Evolutionary conservation across 352 stramenopile genomes (phyloP), one percentile per base, ranked within the genome.

Genomic region (Aphanomyces invadans): DNA sequence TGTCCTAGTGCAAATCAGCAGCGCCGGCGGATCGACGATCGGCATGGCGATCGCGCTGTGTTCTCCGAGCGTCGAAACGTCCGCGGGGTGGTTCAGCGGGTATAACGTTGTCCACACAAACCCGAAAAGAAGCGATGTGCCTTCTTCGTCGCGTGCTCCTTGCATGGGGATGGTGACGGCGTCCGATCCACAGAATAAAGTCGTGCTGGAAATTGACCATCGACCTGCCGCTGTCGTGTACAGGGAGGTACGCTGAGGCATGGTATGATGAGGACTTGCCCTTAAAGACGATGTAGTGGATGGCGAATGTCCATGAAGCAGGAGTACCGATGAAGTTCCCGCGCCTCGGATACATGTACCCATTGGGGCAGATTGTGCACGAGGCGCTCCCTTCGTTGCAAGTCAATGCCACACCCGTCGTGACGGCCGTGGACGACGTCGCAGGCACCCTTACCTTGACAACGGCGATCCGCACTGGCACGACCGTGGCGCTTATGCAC

Each of bases 1-100:
- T 90, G 33, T 90, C 78, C 28, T 92, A 85, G 86, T 92, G 46
- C 86, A 95, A 68, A 92, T 95, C 56, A 91, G 83, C 54, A 95
- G 86, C 55, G 77, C 64, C 79, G 87, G 45, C 76, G 78, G 17
- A 80, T 89, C 46, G 80, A 79, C 10, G 83, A 92, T 88, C 73
- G 86, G 86, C 3, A 74, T 91, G 12, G 82, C 86, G 10, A 90
- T 95, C 68, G 86, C 86, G 11, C 60, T 95, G 9, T 92, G 83
- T 61, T 92, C 86, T 21, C 86, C 86, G 0, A 95, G 86, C 57
- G 86, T 95, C 49, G 86, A 95, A 67, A 92, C 83, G 28, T 87
- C 88, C 39, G 81, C 92, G 51, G 86, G 81, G 59, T 95, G 86
- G 86, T 95, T 95, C 66, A 92, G 82, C 46, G 83, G 86, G 28